These are phyloP conservation scores for Paxillus rubicundulus DNA, from an alignment of 768 basidiomycete genomes.

Conservation along the genomic window DNA sequence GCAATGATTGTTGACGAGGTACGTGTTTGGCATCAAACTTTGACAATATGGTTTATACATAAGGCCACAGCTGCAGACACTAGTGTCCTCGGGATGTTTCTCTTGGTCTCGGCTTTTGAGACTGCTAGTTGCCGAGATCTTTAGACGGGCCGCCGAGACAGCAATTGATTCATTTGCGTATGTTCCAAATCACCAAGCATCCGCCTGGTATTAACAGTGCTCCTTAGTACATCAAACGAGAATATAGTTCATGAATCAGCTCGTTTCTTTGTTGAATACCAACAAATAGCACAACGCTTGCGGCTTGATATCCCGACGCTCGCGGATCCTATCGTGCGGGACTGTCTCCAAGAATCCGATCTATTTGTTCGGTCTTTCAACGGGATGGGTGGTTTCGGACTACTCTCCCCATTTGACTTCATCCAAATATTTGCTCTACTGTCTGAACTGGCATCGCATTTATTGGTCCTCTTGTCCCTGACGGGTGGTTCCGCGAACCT, in stretches of 20 bases:
- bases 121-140: conserved; percentile 59
- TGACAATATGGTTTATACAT: conserved; percentile 1
- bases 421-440: conserved; percentile 68
- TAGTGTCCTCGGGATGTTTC: conserved; percentile 70
- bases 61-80: conserved; percentile 55
- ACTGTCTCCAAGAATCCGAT: conserved; percentile 84
- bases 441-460: conserved; percentile 69
- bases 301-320: conserved; percentile 78
- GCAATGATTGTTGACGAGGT: conserved; percentile 85
- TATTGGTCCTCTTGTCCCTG: conserved; percentile 65
- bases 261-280: conserved; percentile 71
- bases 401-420: conserved; percentile 78
- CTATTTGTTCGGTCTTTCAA: conserved; percentile 80
- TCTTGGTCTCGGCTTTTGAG: conserved; percentile 63
- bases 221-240: conserved; percentile 64
- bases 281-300: conserved; percentile 74
- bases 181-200: conserved; percentile 33
- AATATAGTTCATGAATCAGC: conserved; percentile 70
- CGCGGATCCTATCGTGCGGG: conserved; percentile 67
- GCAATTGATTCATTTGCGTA: conserved; percentile 72
- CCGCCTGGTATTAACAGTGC: conserved; percentile 5
- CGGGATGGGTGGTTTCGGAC: conserved; percentile 69
- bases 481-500: conserved; percentile 53
- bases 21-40: conserved; percentile 23
- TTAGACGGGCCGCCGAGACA: conserved; percentile 62